These are phyloP conservation scores for Claviceps fusiformis DNA, from an alignment of 2,329 filamentous ascomycete genomes.

Conservation along the genomic window DNA sequence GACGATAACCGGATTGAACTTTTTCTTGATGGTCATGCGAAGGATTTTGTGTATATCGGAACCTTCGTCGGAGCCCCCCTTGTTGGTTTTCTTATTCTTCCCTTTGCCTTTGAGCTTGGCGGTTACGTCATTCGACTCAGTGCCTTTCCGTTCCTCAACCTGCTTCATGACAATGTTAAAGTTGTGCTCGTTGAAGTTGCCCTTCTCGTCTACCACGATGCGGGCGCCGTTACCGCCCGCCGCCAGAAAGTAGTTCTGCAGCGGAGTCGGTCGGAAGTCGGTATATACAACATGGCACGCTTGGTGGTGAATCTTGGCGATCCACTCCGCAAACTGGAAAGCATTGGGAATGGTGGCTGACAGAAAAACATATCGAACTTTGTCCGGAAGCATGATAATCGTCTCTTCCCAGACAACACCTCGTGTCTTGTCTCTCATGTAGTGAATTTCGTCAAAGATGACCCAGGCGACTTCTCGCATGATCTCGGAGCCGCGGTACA, in stretches of 20 bases:
- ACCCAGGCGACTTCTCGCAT: conserved; percentile 99
- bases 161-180: conserved; percentile 92
- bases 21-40: conserved; percentile 96
- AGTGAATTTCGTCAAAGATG: conserved; percentile 96
- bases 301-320: conserved; percentile 93
- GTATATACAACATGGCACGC: conserved; percentile 99
- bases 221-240: conserved; percentile 85
- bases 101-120: conserved; percentile 76
- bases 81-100: conserved; percentile 84
- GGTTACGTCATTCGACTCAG: conserved; percentile 65
- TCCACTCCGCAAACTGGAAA: conserved; percentile 99
- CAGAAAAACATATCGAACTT: conserved; percentile 96
- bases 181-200: conserved; percentile 89
- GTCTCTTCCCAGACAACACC: conserved; percentile 99
- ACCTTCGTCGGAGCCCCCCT: conserved; percentile 62
- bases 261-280: conserved; percentile 88
- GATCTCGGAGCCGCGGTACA: conserved; percentile 95
- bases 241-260: conserved; percentile 97
- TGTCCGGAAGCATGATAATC: conserved; percentile 93
- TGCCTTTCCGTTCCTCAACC: conserved; percentile 76
- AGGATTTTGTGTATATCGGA: conserved; percentile 95
- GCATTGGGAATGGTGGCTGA: conserved; percentile 98
- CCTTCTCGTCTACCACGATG: conserved; percentile 91
- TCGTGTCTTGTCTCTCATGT: conserved; percentile 85
- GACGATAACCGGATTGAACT: conserved; percentile 94